Evolutionary conservation across 306 rosid species (phyloP), one percentile per base, ranked within the genome.

Genomic region (Elaeagnus macrophylla): DNA sequence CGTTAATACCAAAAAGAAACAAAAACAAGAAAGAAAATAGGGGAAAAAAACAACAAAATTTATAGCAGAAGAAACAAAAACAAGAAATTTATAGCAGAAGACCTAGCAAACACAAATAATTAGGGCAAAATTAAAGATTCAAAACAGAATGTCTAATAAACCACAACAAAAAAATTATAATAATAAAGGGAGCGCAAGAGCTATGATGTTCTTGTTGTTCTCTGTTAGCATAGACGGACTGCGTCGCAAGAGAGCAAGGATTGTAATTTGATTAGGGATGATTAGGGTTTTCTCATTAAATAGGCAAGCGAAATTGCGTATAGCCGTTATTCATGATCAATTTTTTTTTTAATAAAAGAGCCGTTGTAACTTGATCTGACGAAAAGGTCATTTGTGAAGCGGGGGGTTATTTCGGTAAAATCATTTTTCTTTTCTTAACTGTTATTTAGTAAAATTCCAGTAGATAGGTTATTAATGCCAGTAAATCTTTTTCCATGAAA

Each of bases 341-440:
- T n/a, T n/a, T n/a, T n/a, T n/a, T n/a, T n/a, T n/a, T n/a, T n/a
- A n/a, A n/a, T n/a, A n/a, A 12, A 39, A 9, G 56, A 17, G 18
- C 20, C 77, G 75, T 74, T 74, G 60, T 35, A 39, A 37, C 11
- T 7, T 15, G 36, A 3, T 48, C 35, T 16, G 61, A 68, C 75
- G 3, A n/a, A 64, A 54, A 40, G 59, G 20, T 16, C 79, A 67
- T 8, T 56, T 11, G 7, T 10, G 12, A 11, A 11, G 10, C 1
- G 0, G 13, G 10, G 32, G 32, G 32, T 25, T 2, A 3, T 25
- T 25, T 25, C 32, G 32, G 32, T 25, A 25, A 25, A 25, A 25
- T 25, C 32, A 2, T 25, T 25, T 25, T 25, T 25, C 32, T 25
- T 25, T 25, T 3, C 32, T 25, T 25, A 25, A 25, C 32, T 20